phyloP scores from a whole-genome alignment of 192 early-diverging fungal genomes.

The Rhizophagus clarus region DNA sequence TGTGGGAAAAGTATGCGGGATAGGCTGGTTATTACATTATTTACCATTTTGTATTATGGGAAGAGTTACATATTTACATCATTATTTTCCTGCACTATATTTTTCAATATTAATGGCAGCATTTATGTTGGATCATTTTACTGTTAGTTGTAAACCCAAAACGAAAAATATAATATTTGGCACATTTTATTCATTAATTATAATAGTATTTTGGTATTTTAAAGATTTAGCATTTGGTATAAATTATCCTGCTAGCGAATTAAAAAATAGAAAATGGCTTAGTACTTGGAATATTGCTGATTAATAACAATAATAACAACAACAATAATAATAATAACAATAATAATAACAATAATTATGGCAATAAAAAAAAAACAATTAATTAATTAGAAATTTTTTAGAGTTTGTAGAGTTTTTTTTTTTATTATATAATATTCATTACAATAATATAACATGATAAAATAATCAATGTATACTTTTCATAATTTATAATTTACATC shows the following conservation, averaged over 20 bases:
- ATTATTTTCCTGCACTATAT: slow-evolving; percentile 96
- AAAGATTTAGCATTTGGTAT: slow-evolving; percentile 85
- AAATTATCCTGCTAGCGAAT: slow-evolving; percentile 63
- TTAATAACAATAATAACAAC: slow-evolving; percentile 29
- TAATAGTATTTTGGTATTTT: slow-evolving; percentile 74
- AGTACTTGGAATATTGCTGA: slow-evolving; percentile 80
- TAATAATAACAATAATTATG: too few species aligned
- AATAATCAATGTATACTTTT: too few species aligned
- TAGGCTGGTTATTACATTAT: slow-evolving; percentile 95
- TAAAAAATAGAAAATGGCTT: slow-evolving; percentile 67
- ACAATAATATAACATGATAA: too few species aligned
- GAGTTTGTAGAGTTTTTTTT: neutral
- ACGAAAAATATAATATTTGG: slow-evolving; percentile 45
- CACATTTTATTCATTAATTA: slow-evolving; percentile 43
- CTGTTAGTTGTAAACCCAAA: slow-evolving; percentile 19
- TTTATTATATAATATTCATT: too few species aligned
- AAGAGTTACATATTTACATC: slow-evolving; percentile 93
- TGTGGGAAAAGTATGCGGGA: slow-evolving; percentile 67
- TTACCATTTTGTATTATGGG: slow-evolving; percentile 96
- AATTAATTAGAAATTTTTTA: neutral
- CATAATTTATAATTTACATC: too few species aligned
- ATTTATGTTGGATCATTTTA: slow-evolving; percentile 75
- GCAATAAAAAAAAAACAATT: too few species aligned
- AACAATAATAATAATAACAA: too few species aligned
- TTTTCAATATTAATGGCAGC: slow-evolving; percentile 85